phyloP scores from a whole-genome alignment of 2,329 filamentous ascomycete genomes.

The Aspergillus thermomutatus region DNA sequence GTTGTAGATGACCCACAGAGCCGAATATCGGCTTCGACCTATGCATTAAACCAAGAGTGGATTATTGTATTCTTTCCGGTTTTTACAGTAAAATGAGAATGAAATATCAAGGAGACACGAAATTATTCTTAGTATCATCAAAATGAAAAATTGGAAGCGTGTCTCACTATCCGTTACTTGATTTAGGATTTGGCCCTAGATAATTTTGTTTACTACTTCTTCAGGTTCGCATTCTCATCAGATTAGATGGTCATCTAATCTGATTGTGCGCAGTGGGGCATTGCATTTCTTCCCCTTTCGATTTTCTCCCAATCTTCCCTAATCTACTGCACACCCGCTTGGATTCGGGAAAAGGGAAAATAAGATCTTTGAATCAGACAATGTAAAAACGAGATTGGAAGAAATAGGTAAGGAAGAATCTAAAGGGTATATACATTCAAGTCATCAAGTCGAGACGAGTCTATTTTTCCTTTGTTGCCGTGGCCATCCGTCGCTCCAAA shows the following conservation, averaged over 20 bases:
- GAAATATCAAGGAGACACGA: background rate
- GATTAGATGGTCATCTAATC: slow-evolving; percentile 32
- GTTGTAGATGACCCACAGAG: background rate
- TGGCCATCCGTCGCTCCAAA: slow-evolving; percentile 30
- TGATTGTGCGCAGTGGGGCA: slow-evolving; percentile 16
- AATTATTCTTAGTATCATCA: background rate
- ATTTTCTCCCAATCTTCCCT: too few species aligned
- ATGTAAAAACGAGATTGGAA: background rate
- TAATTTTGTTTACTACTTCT: slow-evolving; percentile 1
- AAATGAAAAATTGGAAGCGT: background rate
- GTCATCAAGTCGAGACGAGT: background rate
- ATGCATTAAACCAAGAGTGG: too few species aligned
- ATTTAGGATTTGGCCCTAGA: background rate
- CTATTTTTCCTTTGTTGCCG: background rate
- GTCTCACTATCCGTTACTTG: background rate
- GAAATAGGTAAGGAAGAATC: slow-evolving; percentile 4
- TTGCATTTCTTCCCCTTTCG: slow-evolving; percentile 4
- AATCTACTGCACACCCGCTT: background rate
- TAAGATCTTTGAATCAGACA: slow-evolving; percentile 1
- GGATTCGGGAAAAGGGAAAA: background rate
- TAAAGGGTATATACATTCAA: slow-evolving; percentile 5
- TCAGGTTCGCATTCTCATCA: slow-evolving; percentile 16
- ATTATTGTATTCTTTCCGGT: background rate
- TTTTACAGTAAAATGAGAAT: background rate
- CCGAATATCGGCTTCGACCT: background rate